These are phyloP conservation scores for Mycena sanguinolenta DNA, from an alignment of 768 basidiomycete species.

Conservation along the genomic window DNA sequence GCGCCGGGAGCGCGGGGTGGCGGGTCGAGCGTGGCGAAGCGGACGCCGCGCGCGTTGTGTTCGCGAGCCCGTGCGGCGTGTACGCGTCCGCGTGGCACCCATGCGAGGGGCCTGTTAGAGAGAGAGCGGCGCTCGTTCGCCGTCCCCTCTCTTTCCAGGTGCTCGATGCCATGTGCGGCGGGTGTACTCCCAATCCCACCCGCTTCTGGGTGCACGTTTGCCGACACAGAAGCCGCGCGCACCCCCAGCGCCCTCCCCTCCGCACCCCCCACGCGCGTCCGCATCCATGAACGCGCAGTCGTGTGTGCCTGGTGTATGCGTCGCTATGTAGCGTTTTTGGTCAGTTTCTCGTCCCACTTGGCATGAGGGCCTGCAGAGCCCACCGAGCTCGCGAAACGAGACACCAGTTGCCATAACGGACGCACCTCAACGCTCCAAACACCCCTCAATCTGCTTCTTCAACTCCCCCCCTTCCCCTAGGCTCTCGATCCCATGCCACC, in stretches of 20 bases:
- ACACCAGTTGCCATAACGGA: no score
- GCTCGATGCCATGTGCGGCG: no score
- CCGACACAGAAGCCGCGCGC: background rate
- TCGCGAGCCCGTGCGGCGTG: background rate
- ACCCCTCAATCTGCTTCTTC: constrained; percentile 22
- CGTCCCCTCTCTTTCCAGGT: background rate
- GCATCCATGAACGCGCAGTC: constrained; percentile 36
- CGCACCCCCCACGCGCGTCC: constrained; percentile 30
- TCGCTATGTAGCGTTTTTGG: background rate
- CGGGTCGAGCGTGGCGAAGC: constrained; percentile 37
- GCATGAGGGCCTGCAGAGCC: no score
- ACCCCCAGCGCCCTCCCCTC: constrained; percentile 27
- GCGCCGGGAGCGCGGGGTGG: constrained; percentile 36
- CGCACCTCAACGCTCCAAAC: no score
- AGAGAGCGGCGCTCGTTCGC: background rate
- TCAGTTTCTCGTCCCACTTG: no score
- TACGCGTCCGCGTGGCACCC: no score
- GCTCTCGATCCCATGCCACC: no score
- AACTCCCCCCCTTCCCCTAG: constrained; percentile 16
- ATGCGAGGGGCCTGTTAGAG: background rate
- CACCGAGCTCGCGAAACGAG: no score
- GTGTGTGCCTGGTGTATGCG: constrained; percentile 22
- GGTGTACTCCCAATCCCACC: background rate
- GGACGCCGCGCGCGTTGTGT: constrained; percentile 20
- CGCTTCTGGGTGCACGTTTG: background rate